Evolutionary conservation across 202 grass and related monocot genomes (phyloP), one percentile per base, ranked within the genome.

Genomic region (Schoenoplectus tabernaemontani): DNA sequence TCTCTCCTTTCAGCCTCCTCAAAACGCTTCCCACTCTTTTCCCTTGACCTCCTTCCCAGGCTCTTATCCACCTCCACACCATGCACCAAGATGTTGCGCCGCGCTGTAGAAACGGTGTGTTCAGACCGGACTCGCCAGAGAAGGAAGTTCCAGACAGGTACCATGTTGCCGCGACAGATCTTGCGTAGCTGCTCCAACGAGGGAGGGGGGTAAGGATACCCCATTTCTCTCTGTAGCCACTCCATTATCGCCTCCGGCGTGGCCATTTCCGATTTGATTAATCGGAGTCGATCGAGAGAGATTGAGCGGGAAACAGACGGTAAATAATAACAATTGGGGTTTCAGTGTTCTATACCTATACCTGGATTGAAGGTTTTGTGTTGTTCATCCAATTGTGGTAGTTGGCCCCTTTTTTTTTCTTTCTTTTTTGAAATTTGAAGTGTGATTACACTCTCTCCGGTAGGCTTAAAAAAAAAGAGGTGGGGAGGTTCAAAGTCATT

Each of bases 101-200:
- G 91, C 73, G 83, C 91, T 1, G 91, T 98, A 53, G 88, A 87
- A 70, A 92, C 89, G 59, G 95, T 98, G 24, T 85, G 88, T 86
- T 98, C 95, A 28, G 95, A 98, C 66, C 91, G 91, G 83, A 98
- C 91, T 12, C 95, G 86, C 60, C 86, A 88, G 83, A 95, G 83
- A 36, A 98, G 95, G 89, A 98, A 98, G 68, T 83, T 84, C 95
- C 95, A 95, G 51, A 95, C 81, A 26, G 91, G 95, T 81, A 95
- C 88, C 96, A 99, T 99, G 83, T 99, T 99, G 61, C 96, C 96
- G 47, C 96, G 89, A 87, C 96, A 99, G 96, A 99, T 99, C 91
- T 99, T 99, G 86, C 90, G 96, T 2, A 99, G 88, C 83, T 95
- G 96, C 13, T 98, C 96, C 17, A 88, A 78, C 1, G 96, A 84